phyloP scores from a whole-genome alignment of 768 basidiomycete species.

The Rhizopogon roseolus region DNA sequence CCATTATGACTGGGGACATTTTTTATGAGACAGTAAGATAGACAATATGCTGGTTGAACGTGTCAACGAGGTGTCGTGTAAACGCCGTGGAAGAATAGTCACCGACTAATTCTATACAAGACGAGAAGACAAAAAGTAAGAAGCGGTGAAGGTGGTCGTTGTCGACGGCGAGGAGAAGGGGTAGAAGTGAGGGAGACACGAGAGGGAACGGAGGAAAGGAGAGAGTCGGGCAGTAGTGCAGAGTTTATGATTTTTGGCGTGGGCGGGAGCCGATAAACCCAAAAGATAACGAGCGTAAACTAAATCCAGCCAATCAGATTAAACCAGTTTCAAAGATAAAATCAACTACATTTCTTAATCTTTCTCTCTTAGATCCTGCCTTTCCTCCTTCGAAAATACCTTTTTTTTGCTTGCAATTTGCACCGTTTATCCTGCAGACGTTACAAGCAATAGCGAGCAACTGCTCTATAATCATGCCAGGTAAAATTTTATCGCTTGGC shows the following conservation, averaged over 20 bases:
- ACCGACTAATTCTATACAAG: background rate
- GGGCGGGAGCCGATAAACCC: conserved; percentile 34
- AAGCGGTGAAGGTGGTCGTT: background rate
- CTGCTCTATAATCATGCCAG: background rate
- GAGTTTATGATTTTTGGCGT: conserved; percentile 31
- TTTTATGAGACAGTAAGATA: conserved; percentile 23
- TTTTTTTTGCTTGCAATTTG: background rate
- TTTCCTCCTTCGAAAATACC: background rate
- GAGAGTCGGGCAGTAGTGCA: conserved; percentile 6
- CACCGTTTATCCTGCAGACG: background rate
- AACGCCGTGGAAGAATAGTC: background rate
- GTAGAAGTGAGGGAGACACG: background rate
- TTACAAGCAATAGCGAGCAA: background rate
- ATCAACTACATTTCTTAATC: conserved; percentile 1
- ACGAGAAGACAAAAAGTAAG: background rate
- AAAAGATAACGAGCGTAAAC: conserved; percentile 29
- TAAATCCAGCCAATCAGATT: conserved; percentile 33
- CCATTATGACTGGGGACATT: conserved; percentile 58
- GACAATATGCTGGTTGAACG: conserved; percentile 14
- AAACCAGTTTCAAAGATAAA: conserved; percentile 23
- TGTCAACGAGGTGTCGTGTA: background rate
- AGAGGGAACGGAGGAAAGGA: conserved; percentile 21
- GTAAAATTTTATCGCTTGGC: conserved; percentile 23
- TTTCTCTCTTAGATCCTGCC: background rate
- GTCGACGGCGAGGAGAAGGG: background rate